Base-by-base conservation (phyloP, 2,329 filamentous ascomycete genomes). In the Sporothrix globosa region DNA sequence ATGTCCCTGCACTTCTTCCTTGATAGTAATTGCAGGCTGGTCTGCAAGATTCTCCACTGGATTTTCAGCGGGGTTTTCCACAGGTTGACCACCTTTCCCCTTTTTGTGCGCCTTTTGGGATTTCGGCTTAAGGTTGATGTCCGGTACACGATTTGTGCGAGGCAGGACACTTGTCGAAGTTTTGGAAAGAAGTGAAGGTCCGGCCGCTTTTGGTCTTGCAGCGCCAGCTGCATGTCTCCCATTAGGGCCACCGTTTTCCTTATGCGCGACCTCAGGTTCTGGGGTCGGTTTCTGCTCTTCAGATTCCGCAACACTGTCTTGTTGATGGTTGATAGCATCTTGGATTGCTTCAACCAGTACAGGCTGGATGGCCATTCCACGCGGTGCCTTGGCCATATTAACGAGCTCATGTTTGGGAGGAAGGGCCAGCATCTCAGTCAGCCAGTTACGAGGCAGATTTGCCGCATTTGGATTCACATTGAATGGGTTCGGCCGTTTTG, bases 341-440 rank as follows among this genome's bases (percentile, higher is more conserved):
- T 81, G 79, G 3, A 85, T 76, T 10, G 83, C 81, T 27, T 82
- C 80, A 2, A 74, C 74, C 11, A 84, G 73, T 3, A 84, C 72
- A 2, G 76, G 71, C 52, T 76, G 77, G 21, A 78, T 81, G 58
- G 7, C 9, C 21, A 1, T 19, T 13, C 39, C 34, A 19, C 14
- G 78, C 76, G 24, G 73, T 75, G 56, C 81, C 77, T 13, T 76
- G 76, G 78, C 71, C 13, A 77, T 72, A 13, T 72, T 73, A 17
- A 70, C 74, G 5, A 83, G 70, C 2, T 74, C 75, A 39, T 74
- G 71, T n/a, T 78, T 60, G 34, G 81, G 78, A 1, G 82, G 80
- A 10, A 83, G 73, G 67, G 79, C 74, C 9, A 86, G 76, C 84
- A 86, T 86, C 52, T 84, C 80, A 6, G 77, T 75, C 24, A 79